These are phyloP conservation scores for Parafenestella ontariensis DNA, from an alignment of 2,329 filamentous ascomycete genomes.

Conservation along the genomic window DNA sequence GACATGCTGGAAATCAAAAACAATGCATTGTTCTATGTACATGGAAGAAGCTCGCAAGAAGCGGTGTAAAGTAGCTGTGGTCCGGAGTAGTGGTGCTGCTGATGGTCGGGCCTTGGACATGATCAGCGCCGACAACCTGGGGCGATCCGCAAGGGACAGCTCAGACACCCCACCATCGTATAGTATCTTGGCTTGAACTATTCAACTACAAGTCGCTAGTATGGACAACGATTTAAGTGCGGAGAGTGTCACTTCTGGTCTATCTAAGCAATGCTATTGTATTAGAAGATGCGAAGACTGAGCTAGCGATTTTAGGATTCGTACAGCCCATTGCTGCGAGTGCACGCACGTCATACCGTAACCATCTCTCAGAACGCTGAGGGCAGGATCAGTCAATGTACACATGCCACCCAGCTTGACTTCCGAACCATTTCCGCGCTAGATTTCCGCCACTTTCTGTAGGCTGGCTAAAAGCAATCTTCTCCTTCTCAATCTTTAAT, in stretches of 20 bases:
- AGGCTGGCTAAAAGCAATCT: conserved; percentile 71
- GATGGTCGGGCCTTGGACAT: conserved; percentile 23
- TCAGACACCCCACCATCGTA: conserved; percentile 27
- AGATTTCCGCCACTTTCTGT: conserved; percentile 66
- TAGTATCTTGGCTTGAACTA: conserved; percentile 6
- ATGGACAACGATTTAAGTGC: not conserved
- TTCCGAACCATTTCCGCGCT: conserved; percentile 65
- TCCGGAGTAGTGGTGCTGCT: conserved; percentile 26
- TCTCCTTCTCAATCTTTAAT: conserved; percentile 60
- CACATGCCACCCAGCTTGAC: conserved; percentile 64
- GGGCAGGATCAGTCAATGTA: conserved; percentile 61
- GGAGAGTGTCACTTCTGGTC: not conserved
- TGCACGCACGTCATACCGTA: not conserved
- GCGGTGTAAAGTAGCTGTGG: conserved; percentile 24
- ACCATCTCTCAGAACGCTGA: not conserved
- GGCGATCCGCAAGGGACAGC: conserved; percentile 30
- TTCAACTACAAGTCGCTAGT: not conserved
- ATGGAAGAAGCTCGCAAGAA: conserved; percentile 32
- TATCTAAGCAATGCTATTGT: not conserved
- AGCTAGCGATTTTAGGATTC: too few relatives aligned
- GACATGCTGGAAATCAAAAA: conserved; percentile 46
- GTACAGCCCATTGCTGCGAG: not conserved
- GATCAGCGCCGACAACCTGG: conserved; percentile 26
- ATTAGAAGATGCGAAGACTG: too few relatives aligned
- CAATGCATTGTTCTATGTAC: conserved; percentile 51